These are phyloP conservation scores for Mesostigma viride DNA, from an alignment of 139 green algal genomes.

Conservation along the genomic window DNA sequence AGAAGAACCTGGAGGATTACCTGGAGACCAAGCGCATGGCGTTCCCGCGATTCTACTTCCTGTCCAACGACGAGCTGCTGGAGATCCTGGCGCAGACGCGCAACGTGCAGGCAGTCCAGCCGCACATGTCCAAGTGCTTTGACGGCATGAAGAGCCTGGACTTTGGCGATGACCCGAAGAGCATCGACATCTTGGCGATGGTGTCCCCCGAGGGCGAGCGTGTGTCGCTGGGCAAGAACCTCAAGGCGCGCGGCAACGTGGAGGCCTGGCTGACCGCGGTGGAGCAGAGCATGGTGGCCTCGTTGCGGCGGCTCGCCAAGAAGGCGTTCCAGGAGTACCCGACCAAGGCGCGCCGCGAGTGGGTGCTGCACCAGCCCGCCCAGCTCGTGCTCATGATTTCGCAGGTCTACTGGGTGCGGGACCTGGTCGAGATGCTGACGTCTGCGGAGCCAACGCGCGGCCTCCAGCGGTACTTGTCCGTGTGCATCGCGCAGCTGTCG, in stretches of 20 bases:
- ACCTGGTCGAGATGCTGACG: conserved; percentile 45
- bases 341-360: conserved; percentile 45
- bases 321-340: conserved; percentile 44
- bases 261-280: conserved; percentile 70
- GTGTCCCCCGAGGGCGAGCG: conserved; percentile 58
- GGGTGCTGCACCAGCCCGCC: conserved; percentile 64
- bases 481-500: conserved; percentile 43
- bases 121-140: conserved; percentile 82
- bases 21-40: conserved; percentile 77
- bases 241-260: conserved; percentile 67
- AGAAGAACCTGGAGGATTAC: conserved; percentile 81
- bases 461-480: not conserved
- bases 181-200: conserved; percentile 68
- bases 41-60: conserved; percentile 77
- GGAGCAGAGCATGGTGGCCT: conserved; percentile 54
- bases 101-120: conserved; percentile 72
- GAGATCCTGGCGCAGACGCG: conserved; percentile 67
- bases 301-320: conserved; percentile 50
- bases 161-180: conserved; percentile 67
- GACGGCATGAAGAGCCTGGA: conserved; percentile 69
- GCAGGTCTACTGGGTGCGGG: conserved; percentile 65
- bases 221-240: conserved; percentile 63
- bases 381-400: conserved; percentile 70
- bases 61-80: conserved; percentile 79
- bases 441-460: conserved; percentile 18